Evolutionary conservation across 257 asterid genomes (phyloP).

Genomic region (Echites panduratus): DNA sequence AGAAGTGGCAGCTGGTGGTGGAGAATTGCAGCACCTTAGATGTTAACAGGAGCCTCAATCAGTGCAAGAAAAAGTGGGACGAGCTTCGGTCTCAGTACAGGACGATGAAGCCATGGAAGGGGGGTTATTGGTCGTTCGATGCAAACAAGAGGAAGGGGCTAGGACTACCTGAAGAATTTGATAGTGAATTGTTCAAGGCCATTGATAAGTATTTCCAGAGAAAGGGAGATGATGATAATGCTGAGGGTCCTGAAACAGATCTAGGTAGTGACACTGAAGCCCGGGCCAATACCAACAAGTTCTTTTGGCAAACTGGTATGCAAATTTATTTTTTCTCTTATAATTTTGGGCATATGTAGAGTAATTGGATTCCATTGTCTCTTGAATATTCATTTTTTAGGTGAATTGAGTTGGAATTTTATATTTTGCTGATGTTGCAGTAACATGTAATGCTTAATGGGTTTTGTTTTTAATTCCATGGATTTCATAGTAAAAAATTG

Average conservation of each 20-base stretch:
- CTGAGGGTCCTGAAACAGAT: conserved; percentile 42
- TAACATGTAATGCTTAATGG: background rate
- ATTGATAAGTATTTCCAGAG: conserved; percentile 40
- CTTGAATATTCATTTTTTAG: background rate
- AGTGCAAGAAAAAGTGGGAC: conserved; percentile 78
- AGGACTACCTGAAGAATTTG: conserved; percentile 29
- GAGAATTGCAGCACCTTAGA: conserved; percentile 68
- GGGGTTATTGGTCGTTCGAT: conserved; percentile 30
- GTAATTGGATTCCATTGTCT: background rate
- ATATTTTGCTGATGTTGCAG: background rate
- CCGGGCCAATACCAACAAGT: conserved; percentile 15
- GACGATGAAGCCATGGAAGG: conserved; percentile 30
- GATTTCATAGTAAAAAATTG: no score
- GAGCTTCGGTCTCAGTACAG: conserved; percentile 41
- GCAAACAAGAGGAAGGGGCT: conserved; percentile 15
- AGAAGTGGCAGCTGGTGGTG: conserved; percentile 94
- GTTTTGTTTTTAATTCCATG: background rate
- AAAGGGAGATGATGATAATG: conserved; percentile 25
- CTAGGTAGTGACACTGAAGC: conserved; percentile 64
- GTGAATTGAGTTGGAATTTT: background rate
- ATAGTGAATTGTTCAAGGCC: conserved; percentile 46
- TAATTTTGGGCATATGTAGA: background rate
- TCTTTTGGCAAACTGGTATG: conserved; percentile 44
- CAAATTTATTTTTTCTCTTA: background rate
- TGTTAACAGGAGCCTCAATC: conserved; percentile 61